Conservation (phyloP, 306 rosid genomes). For the Trichosanthes truncata region DNA sequence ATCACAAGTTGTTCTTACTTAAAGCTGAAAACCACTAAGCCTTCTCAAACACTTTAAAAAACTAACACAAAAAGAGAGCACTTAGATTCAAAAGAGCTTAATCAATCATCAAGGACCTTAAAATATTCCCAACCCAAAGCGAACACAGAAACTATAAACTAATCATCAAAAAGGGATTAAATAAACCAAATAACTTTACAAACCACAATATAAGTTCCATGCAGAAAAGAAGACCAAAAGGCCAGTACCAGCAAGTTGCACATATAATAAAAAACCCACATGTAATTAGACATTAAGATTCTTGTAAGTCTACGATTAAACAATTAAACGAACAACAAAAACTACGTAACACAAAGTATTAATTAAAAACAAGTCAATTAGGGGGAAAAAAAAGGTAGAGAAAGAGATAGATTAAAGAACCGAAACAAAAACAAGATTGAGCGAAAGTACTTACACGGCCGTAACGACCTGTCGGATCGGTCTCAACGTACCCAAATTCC, state of each 20-base stretch:
- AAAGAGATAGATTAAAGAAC: neutral
- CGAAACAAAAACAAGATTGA: neutral
- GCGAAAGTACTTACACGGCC: constrained; percentile 46
- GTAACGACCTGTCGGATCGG: constrained; percentile 70
- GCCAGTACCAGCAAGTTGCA: constrained; percentile 4
- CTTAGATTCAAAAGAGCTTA: neutral
- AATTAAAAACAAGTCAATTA: neutral
- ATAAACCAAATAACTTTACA: neutral
- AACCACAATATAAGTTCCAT: neutral
- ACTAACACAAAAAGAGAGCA: neutral
- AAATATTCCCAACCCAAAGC: neutral
- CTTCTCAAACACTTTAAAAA: neutral
- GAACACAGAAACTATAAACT: neutral
- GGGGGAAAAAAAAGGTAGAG: neutral
- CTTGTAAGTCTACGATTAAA: neutral
- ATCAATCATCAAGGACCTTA: neutral
- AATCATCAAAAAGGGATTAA: neutral
- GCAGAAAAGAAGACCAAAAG: neutral
- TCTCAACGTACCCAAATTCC: constrained; percentile 39
- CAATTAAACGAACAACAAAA: neutral
- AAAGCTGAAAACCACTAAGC: neutral
- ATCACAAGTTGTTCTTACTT: neutral
- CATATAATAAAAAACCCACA: neutral
- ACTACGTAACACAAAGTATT: neutral
- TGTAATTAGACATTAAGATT: neutral